These are phyloP conservation scores for Polygonum maritimum DNA, from an alignment of 148 eudicot genomes.

Conservation along the genomic window DNA sequence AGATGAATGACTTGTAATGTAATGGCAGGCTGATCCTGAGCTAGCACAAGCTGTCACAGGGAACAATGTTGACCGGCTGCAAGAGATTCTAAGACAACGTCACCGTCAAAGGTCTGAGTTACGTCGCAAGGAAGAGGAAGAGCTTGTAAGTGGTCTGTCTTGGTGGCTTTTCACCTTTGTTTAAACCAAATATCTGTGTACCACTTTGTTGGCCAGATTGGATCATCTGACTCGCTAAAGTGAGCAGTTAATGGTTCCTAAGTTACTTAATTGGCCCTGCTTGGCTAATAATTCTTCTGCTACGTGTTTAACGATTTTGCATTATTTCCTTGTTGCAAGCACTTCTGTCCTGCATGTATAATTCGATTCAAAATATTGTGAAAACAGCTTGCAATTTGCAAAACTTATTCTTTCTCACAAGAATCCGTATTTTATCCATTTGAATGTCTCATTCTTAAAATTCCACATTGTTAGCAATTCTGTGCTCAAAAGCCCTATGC, in stretches of 20 bases:
- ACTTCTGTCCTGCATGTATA: not conserved
- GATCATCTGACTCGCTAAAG: not conserved
- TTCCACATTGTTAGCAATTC: not conserved
- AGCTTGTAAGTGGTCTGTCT: slow-evolving; percentile 42
- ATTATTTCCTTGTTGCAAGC: not conserved
- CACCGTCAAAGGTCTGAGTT: slow-evolving; percentile 59
- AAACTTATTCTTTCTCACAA: not conserved
- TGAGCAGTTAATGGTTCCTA: not conserved
- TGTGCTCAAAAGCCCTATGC: not conserved
- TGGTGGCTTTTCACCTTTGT: not conserved
- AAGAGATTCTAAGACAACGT: slow-evolving; percentile 66
- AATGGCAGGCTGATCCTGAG: slow-evolving; percentile 79
- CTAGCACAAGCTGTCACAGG: slow-evolving; percentile 80
- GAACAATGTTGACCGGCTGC: slow-evolving; percentile 60
- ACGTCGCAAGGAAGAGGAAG: slow-evolving; percentile 56
- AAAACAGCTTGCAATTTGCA: not conserved
- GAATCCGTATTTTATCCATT: not conserved
- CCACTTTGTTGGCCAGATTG: not conserved
- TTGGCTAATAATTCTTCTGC: not conserved
- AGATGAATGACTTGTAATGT: slow-evolving; percentile 8
- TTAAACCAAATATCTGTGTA: not conserved
- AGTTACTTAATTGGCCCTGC: not conserved
- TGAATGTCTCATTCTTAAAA: not conserved
- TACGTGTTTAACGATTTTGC: not conserved
- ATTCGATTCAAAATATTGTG: not conserved